phyloP scores from a whole-genome alignment of 2,329 filamentous ascomycete genomes.

The Eutypa lata region DNA sequence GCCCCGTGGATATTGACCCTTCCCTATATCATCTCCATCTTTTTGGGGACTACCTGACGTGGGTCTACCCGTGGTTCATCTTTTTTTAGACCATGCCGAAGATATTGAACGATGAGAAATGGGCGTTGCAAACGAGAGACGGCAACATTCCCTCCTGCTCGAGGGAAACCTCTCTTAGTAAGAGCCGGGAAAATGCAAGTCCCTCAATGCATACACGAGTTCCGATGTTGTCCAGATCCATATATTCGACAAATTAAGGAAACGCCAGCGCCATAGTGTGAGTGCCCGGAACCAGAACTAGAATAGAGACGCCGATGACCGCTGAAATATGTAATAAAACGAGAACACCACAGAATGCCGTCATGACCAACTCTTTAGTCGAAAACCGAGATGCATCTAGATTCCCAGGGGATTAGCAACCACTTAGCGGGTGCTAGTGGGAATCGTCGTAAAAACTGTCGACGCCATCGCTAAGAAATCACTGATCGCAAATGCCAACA shows the following conservation, averaged over 20 bases:
- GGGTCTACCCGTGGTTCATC: neutral
- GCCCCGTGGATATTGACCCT: neutral
- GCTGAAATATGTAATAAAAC: no score
- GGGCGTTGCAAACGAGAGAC: neutral
- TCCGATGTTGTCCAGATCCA: slow-evolving; percentile 3
- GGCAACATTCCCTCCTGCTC: neutral
- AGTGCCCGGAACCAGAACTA: slow-evolving; percentile 6
- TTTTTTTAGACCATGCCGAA: neutral
- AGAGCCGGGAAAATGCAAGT: neutral
- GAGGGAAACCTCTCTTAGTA: neutral
- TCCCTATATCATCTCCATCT: neutral
- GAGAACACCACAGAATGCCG: slow-evolving; percentile 27
- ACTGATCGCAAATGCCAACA: slow-evolving; percentile 27
- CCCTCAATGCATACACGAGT: neutral
- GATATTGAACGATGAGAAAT: neutral
- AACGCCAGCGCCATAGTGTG: slow-evolving; percentile 14
- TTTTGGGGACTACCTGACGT: neutral
- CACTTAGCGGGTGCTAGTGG: slow-evolving; percentile 21
- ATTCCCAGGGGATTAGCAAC: slow-evolving; percentile 23
- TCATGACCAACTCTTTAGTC: slow-evolving; percentile 22
- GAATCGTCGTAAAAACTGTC: slow-evolving; percentile 24
- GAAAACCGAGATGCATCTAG: slow-evolving; percentile 24
- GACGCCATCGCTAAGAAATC: slow-evolving; percentile 28
- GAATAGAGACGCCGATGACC: slow-evolving; percentile 24
- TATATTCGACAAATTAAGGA: slow-evolving; percentile 5